Evolutionary conservation across 2,329 filamentous ascomycete genomes (phyloP).

Genomic region (Lecanicillium sp.): DNA sequence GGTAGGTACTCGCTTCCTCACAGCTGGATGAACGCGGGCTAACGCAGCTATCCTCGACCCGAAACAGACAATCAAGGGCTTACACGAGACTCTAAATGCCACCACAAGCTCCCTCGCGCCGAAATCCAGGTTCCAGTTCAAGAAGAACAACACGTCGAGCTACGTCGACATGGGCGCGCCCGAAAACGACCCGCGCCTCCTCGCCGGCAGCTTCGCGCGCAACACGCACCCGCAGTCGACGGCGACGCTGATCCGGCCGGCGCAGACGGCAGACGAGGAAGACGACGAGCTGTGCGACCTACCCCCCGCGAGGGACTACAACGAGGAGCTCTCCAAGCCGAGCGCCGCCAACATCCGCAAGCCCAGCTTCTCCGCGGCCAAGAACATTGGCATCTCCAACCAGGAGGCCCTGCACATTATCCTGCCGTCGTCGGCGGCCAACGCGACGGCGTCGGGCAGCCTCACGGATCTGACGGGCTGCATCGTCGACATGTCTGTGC

Average conservation of each 20-base stretch:
- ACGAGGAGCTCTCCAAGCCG: conserved; percentile 42
- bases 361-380: conserved; percentile 55
- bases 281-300: conserved; percentile 13
- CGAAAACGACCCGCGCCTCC: conserved; percentile 35
- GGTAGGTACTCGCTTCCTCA: conserved; percentile 39
- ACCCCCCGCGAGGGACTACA: conserved; percentile 37
- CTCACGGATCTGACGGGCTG: conserved; percentile 63
- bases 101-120: conserved; percentile 61
- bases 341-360: conserved; percentile 39
- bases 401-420: conserved; percentile 68
- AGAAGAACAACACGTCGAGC: conserved; percentile 20
- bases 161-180: conserved; percentile 35
- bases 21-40: no score
- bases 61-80: conserved; percentile 63
- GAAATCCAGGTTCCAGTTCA: conserved; percentile 80
- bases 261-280: conserved; percentile 13
- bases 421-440: conserved; percentile 61
- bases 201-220: conserved; percentile 25
- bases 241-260: no score
- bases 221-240: conserved; percentile 15
- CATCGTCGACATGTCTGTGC: conserved; percentile 72
- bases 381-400: conserved; percentile 56
- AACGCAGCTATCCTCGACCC: no score
- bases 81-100: conserved; percentile 71
- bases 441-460: conserved; percentile 65